Evolutionary conservation across 805 yeast genomes (phyloP), one percentile per base, ranked within the genome.

Genomic region (Schwanniomyces polymorphus): DNA sequence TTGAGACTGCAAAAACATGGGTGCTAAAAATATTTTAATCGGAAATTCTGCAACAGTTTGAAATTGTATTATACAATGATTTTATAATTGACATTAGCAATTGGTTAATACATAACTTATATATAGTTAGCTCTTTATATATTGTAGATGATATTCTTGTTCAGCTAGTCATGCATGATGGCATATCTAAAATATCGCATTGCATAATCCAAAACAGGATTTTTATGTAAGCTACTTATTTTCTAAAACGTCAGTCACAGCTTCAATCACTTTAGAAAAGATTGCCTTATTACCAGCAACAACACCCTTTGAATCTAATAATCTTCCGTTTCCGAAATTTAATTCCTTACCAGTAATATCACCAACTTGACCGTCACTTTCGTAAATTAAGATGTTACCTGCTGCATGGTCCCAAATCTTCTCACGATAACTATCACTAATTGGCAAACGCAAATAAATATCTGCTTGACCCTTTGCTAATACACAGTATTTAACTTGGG

Each of bases 351-450:
- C 97, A 46, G 79, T 67, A 67, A 92, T 44, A 61, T 94, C 99
- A 12, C 92, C 82, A 10, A 94, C 98, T 42, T 74, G 64, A 6
- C 99, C 99, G 38, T 97, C 97, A 57, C 95, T 87, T 66, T 95
- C 99, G 29, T 79, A 76, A 40, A 95, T 84, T 50, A 94, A 77
- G 11, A 92, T 75, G 59, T 87, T 86, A 3, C 99, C 99, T 1
- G 97, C 95, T 16, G 98, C 98, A 65, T 94, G 99, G 68, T 94
- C 99, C 98, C 99, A 94, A 50, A 94, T 91, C 68, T 94, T 94
- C 64, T 94, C 99, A 57, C 88, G 79, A 64, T 91, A 94, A 2
- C 79, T 68, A 43, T 82, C 74, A 54, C 78, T 82, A 40, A 85
- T 81, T 11, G 99, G 99, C 48, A 95, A 70, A 56, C 99, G 84